phyloP scores from a whole-genome alignment of 305 asterid genomes.

The Ruellia speciosa region DNA sequence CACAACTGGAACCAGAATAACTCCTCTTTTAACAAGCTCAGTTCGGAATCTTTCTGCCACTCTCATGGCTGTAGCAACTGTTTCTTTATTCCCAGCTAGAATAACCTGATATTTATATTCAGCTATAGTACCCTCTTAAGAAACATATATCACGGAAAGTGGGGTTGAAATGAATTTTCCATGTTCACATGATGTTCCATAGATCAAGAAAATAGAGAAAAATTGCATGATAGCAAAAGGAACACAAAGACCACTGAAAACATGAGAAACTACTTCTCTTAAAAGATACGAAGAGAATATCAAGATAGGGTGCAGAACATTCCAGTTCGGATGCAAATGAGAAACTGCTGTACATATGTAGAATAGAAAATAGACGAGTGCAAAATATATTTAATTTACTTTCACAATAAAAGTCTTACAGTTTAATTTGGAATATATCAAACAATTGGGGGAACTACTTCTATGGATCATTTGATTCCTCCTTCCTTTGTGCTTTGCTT shows the following conservation, averaged over 20 bases:
- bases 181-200: slow-evolving; percentile 14
- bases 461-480: no score
- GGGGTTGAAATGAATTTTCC: no score
- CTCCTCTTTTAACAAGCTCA: slow-evolving; percentile 74
- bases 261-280: background rate
- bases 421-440: no score
- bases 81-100: slow-evolving; percentile 79
- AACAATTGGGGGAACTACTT: no score
- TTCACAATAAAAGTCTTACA: no score
- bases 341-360: no score
- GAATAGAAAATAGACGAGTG: no score
- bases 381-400: no score
- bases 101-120: slow-evolving; percentile 50
- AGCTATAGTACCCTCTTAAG: slow-evolving; percentile 7
- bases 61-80: slow-evolving; percentile 57
- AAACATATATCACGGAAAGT: background rate
- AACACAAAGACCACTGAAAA: background rate
- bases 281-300: background rate
- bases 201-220: background rate
- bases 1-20: slow-evolving; percentile 72
- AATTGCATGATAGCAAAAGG: background rate
- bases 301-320: background rate
- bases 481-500: no score
- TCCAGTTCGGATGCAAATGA: no score
- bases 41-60: slow-evolving; percentile 80